Evolutionary conservation across 768 basidiomycete genomes (phyloP), one percentile per base, ranked within the genome.

Genomic region (Rhodotorula taiwanensis): DNA sequence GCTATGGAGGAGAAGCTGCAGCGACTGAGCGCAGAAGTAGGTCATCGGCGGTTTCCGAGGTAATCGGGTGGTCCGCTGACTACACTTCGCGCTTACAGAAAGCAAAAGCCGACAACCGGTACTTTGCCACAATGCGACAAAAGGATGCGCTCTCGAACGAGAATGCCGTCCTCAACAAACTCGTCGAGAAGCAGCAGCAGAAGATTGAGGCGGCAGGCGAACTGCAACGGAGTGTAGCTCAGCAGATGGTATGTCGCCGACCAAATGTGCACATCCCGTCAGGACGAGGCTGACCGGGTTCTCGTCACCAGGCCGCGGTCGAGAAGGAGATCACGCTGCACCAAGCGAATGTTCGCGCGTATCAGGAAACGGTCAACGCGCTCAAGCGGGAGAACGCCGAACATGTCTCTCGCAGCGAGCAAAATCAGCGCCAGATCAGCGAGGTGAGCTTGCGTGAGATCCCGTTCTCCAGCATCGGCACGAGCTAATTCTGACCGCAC

Each of bases 101-200:
- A 86, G 88, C 90, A 14, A 97, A 94, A 77, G 84, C 88, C 21
- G 93, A 97, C 63, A 94, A 92, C 79, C 97, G 93, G 75, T 98
- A 84, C 74, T 98, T 85, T 73, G 82, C 88, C 23, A 85, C 86
- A 4, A 88, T 94, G 85, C 84, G 91, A 34, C 85, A 86, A 60
- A 91, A 87, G 76, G 91, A 95, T 62, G 84, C 88, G 23, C 76
- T 85, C 75, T 82, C 79, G 36, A 56, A 45, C 36, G 71, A 73
- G 53, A 63, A 67, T 48, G 18, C 55, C 18, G 60, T 70, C 34
- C 50, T 70, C 15, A 53, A 50, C 27, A 68, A 67, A 53, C 51
- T 67, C 51, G 58, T 67, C 28, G 83, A 85, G 69, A 83, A 83
- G 57, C 83, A 86, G 68, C 76, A 79, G 31, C 82, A 81, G 61